Percentiles rank a stretch among this genome's conserved stretches.
Conservation (phyloP, 1,284 basidiomycete genomes). For the Papiliotrema flavescens region DNA sequence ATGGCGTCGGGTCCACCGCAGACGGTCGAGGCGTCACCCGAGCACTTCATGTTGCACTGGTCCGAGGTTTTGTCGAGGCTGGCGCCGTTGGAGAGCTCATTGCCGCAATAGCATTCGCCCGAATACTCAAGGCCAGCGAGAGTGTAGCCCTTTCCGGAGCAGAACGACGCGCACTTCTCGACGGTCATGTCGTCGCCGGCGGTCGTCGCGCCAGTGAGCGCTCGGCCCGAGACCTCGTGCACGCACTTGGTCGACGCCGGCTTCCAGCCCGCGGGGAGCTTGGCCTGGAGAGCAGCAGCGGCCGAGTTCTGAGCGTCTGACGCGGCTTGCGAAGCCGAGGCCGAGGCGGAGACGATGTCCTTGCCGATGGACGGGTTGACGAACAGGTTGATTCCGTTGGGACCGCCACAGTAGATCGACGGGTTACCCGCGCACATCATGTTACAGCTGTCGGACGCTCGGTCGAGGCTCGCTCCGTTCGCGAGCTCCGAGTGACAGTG, state of each 20-base stretch:
- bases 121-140: constrained; percentile 34
- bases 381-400: constrained; percentile 1
- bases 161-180: constrained; percentile 20
- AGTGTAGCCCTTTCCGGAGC: constrained; percentile 22
- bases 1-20: constrained; percentile 40
- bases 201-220: constrained; percentile 19
- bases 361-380: constrained; percentile 37
- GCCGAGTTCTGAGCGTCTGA: not conserved
- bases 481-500: constrained; percentile 19
- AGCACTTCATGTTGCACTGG: constrained; percentile 30
- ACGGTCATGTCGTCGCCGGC: constrained; percentile 8
- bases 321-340: not conserved
- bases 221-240: constrained; percentile 28
- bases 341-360: constrained; percentile 24
- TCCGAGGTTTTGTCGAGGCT: constrained; percentile 11
- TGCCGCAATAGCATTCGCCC: constrained; percentile 37
- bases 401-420: constrained; percentile 12
- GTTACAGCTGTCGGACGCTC: constrained; percentile 8
- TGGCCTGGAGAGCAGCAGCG: constrained; percentile 7
- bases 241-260: constrained; percentile 24
- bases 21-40: constrained; percentile 24
- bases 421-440: constrained; percentile 28
- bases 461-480: constrained; percentile 2
- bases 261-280: constrained; percentile 18
- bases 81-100: constrained; percentile 22